phyloP scores from a whole-genome alignment of 2,329 filamentous ascomycete genomes.

The Davidsoniella eucalypti region DNA sequence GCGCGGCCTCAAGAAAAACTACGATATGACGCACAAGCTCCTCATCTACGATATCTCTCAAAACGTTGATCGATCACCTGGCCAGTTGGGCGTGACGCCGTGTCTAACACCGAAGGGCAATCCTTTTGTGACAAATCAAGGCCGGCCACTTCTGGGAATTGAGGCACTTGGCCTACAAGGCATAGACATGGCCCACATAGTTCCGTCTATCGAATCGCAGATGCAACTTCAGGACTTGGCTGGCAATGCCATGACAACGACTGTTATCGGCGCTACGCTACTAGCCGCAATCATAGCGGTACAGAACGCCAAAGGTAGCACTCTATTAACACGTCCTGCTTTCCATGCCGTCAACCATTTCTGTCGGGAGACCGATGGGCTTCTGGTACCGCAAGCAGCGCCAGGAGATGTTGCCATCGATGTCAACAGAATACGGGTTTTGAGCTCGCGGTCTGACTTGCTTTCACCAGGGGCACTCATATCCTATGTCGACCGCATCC shows the following conservation, averaged over 20 bases:
- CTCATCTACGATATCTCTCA: slow-evolving; percentile 50
- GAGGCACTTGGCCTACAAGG: slow-evolving; percentile 54
- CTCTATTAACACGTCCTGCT: no score
- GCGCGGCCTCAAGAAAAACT: slow-evolving; percentile 23
- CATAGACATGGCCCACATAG: slow-evolving; percentile 43
- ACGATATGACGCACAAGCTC: slow-evolving; percentile 30
- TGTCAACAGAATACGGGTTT: background rate
- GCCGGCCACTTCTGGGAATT: slow-evolving; percentile 41
- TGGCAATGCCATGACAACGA: slow-evolving; percentile 66
- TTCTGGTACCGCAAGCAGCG: no score
- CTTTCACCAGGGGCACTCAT: no score
- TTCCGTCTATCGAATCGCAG: slow-evolving; percentile 46
- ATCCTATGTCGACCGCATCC: background rate
- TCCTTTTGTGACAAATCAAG: slow-evolving; percentile 42
- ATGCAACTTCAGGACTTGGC: slow-evolving; percentile 50
- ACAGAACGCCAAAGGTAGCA: no score
- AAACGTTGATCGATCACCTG: slow-evolving; percentile 46
- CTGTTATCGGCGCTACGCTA: slow-evolving; percentile 50
- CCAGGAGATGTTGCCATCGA: background rate
- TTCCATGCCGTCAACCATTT: no score
- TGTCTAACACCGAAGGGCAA: slow-evolving; percentile 54
- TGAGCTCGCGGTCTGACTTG: no score
- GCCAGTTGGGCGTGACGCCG: slow-evolving; percentile 39
- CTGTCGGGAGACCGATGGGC: no score
- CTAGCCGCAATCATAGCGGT: slow-evolving; percentile 36